A percentile compares a stretch with the other conserved stretches of the same genome.
phyloP scores from a whole-genome alignment of 306 rosid genomes.

The Phaseolus lunatus region DNA sequence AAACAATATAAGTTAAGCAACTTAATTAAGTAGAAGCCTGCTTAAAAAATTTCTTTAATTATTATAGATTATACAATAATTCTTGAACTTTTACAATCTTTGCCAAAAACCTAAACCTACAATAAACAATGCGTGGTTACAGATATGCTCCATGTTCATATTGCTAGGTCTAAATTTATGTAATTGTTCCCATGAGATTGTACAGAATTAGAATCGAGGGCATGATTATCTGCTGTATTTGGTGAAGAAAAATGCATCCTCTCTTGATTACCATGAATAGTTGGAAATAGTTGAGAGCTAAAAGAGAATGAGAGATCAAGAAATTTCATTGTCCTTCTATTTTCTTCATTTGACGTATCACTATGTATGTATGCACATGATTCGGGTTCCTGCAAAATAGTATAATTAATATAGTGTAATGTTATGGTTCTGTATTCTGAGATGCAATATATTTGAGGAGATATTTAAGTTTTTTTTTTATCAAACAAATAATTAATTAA shows the following conservation, averaged over 20 bases:
- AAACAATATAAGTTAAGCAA: background rate
- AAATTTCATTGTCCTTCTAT: constrained; percentile 33
- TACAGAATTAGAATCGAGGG: constrained; percentile 43
- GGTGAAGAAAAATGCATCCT: constrained; percentile 33
- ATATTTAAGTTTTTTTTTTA: too few relatives aligned
- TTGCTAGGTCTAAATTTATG: constrained; percentile 72
- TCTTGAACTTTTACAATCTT: background rate
- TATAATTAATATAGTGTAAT: background rate
- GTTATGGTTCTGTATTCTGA: too few relatives aligned
- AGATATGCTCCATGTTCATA: constrained; percentile 42
- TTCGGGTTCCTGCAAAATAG: constrained; percentile 43
- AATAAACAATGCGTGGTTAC: background rate
- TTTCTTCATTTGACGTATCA: constrained; percentile 45
- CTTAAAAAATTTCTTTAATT: background rate
- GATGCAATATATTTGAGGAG: too few relatives aligned
- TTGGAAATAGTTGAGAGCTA: constrained; percentile 28
- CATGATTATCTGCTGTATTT: constrained; percentile 19
- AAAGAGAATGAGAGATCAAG: constrained; percentile 56
- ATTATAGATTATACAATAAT: constrained; percentile 3
- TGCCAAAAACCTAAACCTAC: constrained; percentile 4
- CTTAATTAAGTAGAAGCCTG: background rate
- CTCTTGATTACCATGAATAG: constrained; percentile 37
- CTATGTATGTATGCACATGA: constrained; percentile 36
- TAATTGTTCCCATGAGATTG: constrained; percentile 39
- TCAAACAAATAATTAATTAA: too few relatives aligned